Conservation (phyloP, 2,329 filamentous ascomycete species). For the Alternaria ventricosa region DNA sequence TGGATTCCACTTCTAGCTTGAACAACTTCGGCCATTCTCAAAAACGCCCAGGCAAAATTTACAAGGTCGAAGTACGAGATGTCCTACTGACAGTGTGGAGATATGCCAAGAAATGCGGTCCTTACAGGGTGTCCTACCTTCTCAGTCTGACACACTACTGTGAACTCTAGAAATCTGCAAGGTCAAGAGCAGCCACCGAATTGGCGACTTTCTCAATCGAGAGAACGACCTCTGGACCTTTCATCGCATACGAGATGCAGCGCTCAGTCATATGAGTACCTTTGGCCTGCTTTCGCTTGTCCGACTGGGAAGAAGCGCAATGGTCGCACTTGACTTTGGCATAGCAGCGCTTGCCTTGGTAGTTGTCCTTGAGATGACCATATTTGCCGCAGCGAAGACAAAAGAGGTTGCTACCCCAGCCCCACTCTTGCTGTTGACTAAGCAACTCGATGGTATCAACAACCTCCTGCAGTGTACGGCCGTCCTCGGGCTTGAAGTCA, state of each 20-base stretch:
- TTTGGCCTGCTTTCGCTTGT: not conserved
- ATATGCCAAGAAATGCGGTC: not conserved
- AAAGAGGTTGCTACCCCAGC: constrained; percentile 8
- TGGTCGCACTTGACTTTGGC: not conserved
- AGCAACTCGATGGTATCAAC: constrained; percentile 10
- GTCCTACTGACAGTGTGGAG: not conserved
- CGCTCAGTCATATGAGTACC: not conserved
- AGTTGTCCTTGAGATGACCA: not conserved
- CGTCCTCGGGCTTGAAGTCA: not conserved
- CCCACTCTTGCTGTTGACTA: constrained; percentile 1
- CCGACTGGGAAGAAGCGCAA: not conserved
- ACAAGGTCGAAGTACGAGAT: not conserved
- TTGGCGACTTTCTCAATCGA: not conserved
- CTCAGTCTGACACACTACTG: not conserved
- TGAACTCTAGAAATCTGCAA: not conserved
- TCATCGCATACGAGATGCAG: constrained; percentile 5
- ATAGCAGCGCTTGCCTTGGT: not conserved
- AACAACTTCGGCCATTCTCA: not conserved
- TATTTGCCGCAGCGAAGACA: constrained; percentile 9
- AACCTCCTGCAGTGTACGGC: not conserved
- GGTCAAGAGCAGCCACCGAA: not conserved
- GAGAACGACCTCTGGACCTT: not conserved
- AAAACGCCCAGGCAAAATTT: not conserved
- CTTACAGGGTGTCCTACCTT: not conserved
- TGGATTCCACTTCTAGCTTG: not conserved